These are phyloP conservation scores for Entoloma clypeatum DNA, from an alignment of 1,284 basidiomycete genomes.

Conservation along the genomic window DNA sequence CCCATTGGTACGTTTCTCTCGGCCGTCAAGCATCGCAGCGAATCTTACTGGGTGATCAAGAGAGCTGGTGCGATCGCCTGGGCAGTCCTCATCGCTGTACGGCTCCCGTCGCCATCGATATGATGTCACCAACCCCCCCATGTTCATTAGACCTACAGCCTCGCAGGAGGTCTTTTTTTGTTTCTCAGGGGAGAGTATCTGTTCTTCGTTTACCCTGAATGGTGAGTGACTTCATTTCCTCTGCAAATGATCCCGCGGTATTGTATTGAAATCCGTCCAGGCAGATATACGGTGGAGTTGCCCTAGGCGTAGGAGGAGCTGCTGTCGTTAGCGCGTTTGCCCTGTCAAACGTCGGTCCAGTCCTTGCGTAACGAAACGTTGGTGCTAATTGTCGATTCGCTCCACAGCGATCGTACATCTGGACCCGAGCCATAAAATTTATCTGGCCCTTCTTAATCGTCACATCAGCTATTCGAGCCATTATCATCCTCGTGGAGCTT, in stretches of 20 bases:
- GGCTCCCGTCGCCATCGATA: conserved; percentile 21
- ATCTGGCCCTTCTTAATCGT: conserved; percentile 73
- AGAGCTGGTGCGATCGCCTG: conserved; percentile 73
- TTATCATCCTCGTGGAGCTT: conserved; percentile 72
- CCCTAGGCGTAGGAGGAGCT: conserved; percentile 51
- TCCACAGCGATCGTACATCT: conserved; percentile 66
- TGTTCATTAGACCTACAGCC: conserved; percentile 53
- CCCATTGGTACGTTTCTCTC: conserved; percentile 50
- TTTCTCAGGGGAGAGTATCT: conserved; percentile 62
- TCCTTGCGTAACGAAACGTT: conserved; percentile 16
- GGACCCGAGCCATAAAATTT: conserved; percentile 65
- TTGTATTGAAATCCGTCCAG: conserved; percentile 30
- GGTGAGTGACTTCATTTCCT: conserved; percentile 34
- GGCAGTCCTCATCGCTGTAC: conserved; percentile 61
- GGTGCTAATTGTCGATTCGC: conserved; percentile 18
- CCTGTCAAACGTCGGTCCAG: conserved; percentile 58
- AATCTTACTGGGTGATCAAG: conserved; percentile 35
- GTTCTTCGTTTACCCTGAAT: conserved; percentile 71
- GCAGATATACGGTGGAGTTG: conserved; percentile 75
- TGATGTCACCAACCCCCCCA: conserved; percentile 1
- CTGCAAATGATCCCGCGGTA: conserved; percentile 10
- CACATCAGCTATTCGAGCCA: conserved; percentile 61
- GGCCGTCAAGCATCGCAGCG: conserved; percentile 13
- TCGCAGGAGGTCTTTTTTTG: conserved; percentile 67
- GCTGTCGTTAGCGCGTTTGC: conserved; percentile 61